These are phyloP conservation scores for Isatis tinctoria DNA, from an alignment of 345 rosid genomes.

Conservation along the genomic window DNA sequence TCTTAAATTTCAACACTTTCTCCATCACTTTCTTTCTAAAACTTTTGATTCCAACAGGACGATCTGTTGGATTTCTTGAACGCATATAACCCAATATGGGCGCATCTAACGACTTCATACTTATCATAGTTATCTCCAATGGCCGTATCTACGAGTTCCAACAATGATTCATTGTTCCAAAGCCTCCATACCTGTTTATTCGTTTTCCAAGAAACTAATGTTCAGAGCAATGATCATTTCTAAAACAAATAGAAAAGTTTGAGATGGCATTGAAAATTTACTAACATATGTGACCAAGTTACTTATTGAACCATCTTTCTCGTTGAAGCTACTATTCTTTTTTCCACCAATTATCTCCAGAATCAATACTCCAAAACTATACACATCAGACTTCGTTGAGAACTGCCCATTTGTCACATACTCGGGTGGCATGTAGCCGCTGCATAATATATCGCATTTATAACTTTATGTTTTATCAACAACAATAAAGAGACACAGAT, in stretches of 20 bases:
- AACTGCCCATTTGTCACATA: constrained; percentile 5
- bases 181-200: constrained; percentile 21
- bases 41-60: no score
- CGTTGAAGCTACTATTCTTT: neutral
- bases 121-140: neutral
- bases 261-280: neutral
- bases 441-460: neutral
- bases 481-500: neutral
- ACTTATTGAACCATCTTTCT: neutral
- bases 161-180: no score
- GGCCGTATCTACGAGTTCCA: no score
- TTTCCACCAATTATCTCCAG: constrained; percentile 15
- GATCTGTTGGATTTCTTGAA: constrained; percentile 17
- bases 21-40: no score
- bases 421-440: constrained; percentile 25
- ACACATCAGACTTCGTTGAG: constrained; percentile 18
- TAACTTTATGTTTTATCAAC: no score
- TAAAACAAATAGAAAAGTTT: neutral
- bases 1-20: no score
- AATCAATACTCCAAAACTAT: constrained; percentile 23
- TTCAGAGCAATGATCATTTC: neutral
- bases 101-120: neutral
- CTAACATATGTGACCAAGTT: constrained; percentile 24
- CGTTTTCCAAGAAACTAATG: neutral
- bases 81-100: constrained; percentile 5